Evolutionary conservation across 495 filamentous ascomycete species (phyloP), one percentile per base, ranked within the genome.

Genomic region (Neurospora sp.): DNA sequence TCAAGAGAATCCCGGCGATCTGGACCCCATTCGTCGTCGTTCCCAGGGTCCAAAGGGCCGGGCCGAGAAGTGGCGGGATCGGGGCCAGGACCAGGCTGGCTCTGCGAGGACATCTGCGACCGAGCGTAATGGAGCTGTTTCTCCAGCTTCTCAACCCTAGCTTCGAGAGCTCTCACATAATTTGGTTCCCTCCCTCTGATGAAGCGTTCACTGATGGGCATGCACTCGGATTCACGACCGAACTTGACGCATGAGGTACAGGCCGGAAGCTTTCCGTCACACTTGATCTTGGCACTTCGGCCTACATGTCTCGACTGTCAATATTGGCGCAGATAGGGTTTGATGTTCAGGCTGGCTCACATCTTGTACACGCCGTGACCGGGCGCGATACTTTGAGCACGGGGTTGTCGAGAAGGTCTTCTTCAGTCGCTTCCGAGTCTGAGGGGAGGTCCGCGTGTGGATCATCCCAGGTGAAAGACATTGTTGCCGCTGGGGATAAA

Each of bases 171-270:
- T 8, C 94, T 93, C 39, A 97, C 94, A 84, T 97, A 98, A 80
- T 93, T 97, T 76, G 94, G 86, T 79, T 98, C 95, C 82, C 97
- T 97, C 37, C 95, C 95, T 72, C 92, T 89, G 16, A 94, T 94
- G 81, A 97, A 97, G 81, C 97, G 92, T 78, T 97, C 95, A 73
- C 93, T 97, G 3, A 94, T 93, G 44, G 93, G 92, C n/a, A 94
- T 95, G 80, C 95, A 98, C 74, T 93, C 92, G 75, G 86, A 88
- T 54, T 90, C 89, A 71, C 91, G 92, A 48, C 92, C 92, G 9
- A 91, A 91, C 79, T 92, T 92, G 79, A 97, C 94, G 77, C 95
- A 97, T 31, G 95, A 94, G 18, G 93, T 94, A 79, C 95, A 98
- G 23, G 94, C 92, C 16, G 95, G 95, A 20, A 98, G 85, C 79